These are phyloP conservation scores for Hymenotorrendiella dingleyae DNA, from an alignment of 2,329 filamentous ascomycete species.

Conservation along the genomic window DNA sequence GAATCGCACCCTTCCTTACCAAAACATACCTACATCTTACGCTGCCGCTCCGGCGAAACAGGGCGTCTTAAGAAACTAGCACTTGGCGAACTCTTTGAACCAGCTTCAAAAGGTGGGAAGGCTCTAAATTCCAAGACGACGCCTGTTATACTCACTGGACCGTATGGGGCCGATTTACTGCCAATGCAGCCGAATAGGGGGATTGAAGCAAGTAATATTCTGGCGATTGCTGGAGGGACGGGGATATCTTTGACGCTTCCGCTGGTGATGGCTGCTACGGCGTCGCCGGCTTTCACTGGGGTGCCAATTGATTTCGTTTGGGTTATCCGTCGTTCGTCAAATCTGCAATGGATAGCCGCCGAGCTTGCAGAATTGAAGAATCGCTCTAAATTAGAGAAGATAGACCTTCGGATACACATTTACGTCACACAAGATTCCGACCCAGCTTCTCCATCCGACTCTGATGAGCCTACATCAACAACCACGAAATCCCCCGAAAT, in stretches of 20 bases:
- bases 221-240: slow-evolving; percentile 52
- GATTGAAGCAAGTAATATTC: slow-evolving; percentile 39
- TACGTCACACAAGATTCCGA: slow-evolving; percentile 46
- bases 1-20: slow-evolving; percentile 36
- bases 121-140: slow-evolving; percentile 33
- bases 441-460: background rate
- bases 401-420: slow-evolving; percentile 46
- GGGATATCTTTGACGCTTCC: slow-evolving; percentile 53
- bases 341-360: slow-evolving; percentile 51
- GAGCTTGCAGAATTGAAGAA: slow-evolving; percentile 47
- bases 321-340: slow-evolving; percentile 49
- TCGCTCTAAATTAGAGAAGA: slow-evolving; percentile 33
- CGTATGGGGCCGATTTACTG: slow-evolving; percentile 47
- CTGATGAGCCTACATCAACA: background rate
- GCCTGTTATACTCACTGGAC: slow-evolving; percentile 54
- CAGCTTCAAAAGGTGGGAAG: background rate
- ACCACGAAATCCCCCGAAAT: slow-evolving; percentile 1
- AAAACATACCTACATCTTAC: slow-evolving; percentile 50
- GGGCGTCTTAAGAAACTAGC: slow-evolving; percentile 14
- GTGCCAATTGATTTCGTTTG: slow-evolving; percentile 54
- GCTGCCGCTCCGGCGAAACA: slow-evolving; percentile 55
- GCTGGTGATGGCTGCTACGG: slow-evolving; percentile 39
- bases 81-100: slow-evolving; percentile 26
- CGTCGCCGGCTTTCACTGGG: slow-evolving; percentile 15
- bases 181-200: slow-evolving; percentile 15